These are phyloP conservation scores for Brasenia schreberi DNA, from an alignment of 164 flowering plant species.

Conservation along the genomic window DNA sequence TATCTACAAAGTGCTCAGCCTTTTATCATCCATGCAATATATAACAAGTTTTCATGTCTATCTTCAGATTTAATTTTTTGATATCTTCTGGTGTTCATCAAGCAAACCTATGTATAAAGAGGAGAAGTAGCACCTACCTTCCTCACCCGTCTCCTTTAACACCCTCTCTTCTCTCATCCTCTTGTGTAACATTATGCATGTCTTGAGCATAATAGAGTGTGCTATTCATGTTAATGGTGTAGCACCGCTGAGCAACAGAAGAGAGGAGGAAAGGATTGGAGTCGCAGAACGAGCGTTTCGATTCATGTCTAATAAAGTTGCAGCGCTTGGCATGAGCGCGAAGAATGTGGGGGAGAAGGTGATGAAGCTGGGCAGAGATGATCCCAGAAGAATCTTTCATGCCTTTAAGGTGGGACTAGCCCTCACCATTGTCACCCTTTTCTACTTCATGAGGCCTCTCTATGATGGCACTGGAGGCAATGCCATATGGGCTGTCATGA, in stretches of 20 bases:
- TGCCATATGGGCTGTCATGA: slow-evolving; percentile 79
- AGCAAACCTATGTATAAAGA: background rate
- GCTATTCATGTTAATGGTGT: background rate
- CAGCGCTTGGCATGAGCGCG: slow-evolving; percentile 7
- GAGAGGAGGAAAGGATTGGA: slow-evolving; percentile 16
- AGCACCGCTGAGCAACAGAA: background rate
- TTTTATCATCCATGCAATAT: background rate
- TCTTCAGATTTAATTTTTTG: background rate
- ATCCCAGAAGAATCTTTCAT: slow-evolving; percentile 63
- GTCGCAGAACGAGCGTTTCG: slow-evolving; percentile 14
- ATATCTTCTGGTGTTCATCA: background rate
- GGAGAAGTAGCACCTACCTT: background rate
- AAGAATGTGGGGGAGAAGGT: slow-evolving; percentile 12
- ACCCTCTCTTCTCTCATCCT: too few species aligned
- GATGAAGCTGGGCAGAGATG: slow-evolving; percentile 47
- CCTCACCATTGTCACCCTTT: slow-evolving; percentile 54
- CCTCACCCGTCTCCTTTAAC: too few species aligned
- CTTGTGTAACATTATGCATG: too few species aligned
- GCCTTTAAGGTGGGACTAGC: slow-evolving; percentile 68
- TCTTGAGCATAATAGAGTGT: background rate
- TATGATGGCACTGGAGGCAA: slow-evolving; percentile 49
- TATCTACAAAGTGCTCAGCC: background rate
- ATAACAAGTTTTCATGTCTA: background rate
- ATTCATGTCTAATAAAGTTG: slow-evolving; percentile 14
- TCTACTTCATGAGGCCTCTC: slow-evolving; percentile 52